Conservation (phyloP, 2,329 filamentous ascomycete species). For the Diaporthe capsici region DNA sequence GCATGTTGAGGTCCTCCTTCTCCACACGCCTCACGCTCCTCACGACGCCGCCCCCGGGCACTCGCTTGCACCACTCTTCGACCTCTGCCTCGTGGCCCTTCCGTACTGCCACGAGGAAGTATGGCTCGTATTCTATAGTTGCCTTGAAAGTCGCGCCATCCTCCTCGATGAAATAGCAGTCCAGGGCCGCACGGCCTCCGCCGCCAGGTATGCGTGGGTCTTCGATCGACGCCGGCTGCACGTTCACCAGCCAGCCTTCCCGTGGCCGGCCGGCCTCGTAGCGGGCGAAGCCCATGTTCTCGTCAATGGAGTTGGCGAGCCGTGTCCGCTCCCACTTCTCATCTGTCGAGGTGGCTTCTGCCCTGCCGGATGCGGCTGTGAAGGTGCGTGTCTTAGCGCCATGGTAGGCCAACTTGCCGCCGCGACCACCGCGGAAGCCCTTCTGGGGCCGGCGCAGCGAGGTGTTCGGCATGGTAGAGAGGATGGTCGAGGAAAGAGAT, state of each 20-base stretch:
- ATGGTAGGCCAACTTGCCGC: constrained; percentile 77
- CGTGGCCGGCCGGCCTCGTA: constrained; percentile 89
- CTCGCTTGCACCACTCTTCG: constrained; percentile 91
- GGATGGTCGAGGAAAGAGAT: constrained; percentile 1
- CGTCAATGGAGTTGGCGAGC: constrained; percentile 91
- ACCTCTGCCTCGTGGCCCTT: constrained; percentile 91
- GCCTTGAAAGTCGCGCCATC: constrained; percentile 94
- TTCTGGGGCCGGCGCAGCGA: constrained; percentile 72
- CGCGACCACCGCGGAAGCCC: constrained; percentile 70
- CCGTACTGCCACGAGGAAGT: constrained; percentile 93
- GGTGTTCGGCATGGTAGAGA: constrained; percentile 70
- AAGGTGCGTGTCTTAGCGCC: constrained; percentile 83
- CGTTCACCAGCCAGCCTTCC: constrained; percentile 94
- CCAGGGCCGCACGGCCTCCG: constrained; percentile 88
- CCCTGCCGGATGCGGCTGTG: constrained; percentile 79
- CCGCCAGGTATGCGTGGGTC: constrained; percentile 88
- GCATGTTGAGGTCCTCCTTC: constrained; percentile 95
- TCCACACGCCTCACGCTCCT: constrained; percentile 84
- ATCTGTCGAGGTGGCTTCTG: constrained; percentile 90
- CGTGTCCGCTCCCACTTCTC: constrained; percentile 91
- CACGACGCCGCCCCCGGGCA: constrained; percentile 84
- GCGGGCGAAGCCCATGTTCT: constrained; percentile 92
- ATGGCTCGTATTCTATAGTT: constrained; percentile 95
- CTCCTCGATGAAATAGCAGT: constrained; percentile 97
- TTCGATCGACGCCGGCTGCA: constrained; percentile 89